Conservation (phyloP, 73 alveolate species). For the Tetrahymena malaccensis region DNA sequence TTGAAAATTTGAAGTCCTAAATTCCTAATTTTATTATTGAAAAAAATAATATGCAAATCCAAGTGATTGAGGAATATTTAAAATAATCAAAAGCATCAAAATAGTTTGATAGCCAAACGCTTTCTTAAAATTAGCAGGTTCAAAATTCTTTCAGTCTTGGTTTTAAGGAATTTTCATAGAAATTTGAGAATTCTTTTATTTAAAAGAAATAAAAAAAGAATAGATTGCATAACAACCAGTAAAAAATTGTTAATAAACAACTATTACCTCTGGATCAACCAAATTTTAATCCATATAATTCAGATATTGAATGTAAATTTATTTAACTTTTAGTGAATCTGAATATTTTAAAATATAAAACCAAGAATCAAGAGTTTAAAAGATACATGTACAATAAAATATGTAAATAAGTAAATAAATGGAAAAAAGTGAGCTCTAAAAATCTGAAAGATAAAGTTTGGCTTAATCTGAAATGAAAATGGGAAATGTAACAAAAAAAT, state of each 20-base stretch:
- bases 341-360: too few species aligned
- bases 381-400: not conserved
- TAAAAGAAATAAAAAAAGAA: too few species aligned
- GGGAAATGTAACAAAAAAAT: too few species aligned
- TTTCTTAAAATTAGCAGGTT: not conserved
- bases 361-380: not conserved
- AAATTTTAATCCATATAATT: not conserved
- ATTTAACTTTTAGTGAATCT: not conserved
- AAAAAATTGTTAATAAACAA: too few species aligned
- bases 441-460: not conserved
- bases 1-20: not conserved
- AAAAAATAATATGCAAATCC: not conserved
- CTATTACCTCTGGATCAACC: not conserved
- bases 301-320: not conserved
- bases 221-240: too few species aligned
- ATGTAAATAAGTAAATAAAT: too few species aligned
- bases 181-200: not conserved
- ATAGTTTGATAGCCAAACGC: not conserved
- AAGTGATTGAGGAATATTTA: not conserved
- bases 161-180: not conserved
- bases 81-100: not conserved
- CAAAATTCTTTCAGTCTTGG: too few species aligned
- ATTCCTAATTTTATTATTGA: not conserved
- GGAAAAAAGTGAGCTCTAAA: not conserved
- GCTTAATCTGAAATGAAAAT: not conserved